Evolutionary conservation across 495 filamentous ascomycete genomes (phyloP).

Genomic region (Daldinia grandis): DNA sequence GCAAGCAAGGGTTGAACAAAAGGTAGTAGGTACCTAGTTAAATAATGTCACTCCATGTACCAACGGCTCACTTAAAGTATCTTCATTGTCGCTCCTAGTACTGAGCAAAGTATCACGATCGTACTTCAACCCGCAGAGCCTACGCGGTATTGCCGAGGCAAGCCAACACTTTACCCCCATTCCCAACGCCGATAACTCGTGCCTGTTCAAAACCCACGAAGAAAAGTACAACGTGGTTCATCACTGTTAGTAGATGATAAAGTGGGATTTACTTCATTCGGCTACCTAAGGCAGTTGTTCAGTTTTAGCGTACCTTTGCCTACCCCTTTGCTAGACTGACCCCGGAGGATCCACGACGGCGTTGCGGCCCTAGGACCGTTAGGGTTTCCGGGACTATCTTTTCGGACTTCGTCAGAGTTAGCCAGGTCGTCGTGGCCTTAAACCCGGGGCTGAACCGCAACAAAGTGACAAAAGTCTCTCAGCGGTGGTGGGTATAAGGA

Average conservation of each 20-base stretch:
- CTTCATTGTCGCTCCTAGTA: background rate
- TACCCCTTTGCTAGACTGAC: constrained; percentile 1
- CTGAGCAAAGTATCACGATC: background rate
- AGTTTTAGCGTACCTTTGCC: background rate
- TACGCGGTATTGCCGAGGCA: background rate
- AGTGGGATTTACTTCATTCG: background rate
- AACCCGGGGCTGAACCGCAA: constrained; percentile 4
- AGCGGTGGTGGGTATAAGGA: constrained; percentile 7
- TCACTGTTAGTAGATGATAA: background rate
- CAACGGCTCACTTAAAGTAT: background rate
- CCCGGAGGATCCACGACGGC: background rate
- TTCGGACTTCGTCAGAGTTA: background rate
- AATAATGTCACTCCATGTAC: background rate
- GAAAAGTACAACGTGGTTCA: background rate
- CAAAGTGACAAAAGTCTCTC: constrained; percentile 2
- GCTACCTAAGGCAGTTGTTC: background rate
- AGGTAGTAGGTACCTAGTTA: background rate
- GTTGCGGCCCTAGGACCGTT: background rate
- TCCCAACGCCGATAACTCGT: background rate
- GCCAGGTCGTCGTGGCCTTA: constrained; percentile 3
- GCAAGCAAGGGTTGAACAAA: background rate
- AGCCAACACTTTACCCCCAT: background rate
- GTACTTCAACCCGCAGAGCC: background rate
- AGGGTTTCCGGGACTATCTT: background rate
- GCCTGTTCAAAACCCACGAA: background rate